Percentiles rank a stretch among this genome's conserved stretches.
Evolutionary conservation across 768 basidiomycete species (phyloP).

Genomic region (Cystofilobasidium capitatum): DNA sequence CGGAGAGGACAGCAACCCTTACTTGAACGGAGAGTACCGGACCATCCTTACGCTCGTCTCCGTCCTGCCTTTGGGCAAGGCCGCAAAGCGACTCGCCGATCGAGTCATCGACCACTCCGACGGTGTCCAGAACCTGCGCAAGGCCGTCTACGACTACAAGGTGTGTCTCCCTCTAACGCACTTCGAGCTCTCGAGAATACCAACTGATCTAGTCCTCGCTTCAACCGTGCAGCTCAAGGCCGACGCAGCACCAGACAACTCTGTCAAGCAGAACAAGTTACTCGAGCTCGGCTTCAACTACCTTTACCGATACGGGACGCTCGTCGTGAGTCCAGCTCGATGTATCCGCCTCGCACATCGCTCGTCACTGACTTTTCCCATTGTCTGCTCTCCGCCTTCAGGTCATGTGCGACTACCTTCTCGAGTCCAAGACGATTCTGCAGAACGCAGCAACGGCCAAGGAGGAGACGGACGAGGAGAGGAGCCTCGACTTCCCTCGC

Average conservation of each 20-base stretch:
- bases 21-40: slow-evolving; percentile 69
- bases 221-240: slow-evolving; percentile 68
- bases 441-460: not conserved
- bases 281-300: slow-evolving; percentile 77
- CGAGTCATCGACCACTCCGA: slow-evolving; percentile 45
- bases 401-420: slow-evolving; percentile 54
- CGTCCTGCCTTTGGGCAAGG: slow-evolving; percentile 80
- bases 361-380: slow-evolving; percentile 77
- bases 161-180: slow-evolving; percentile 18
- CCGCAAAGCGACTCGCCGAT: slow-evolving; percentile 80
- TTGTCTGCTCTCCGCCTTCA: too few relatives aligned
- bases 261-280: slow-evolving; percentile 64
- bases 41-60: slow-evolving; percentile 88
- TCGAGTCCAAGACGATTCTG: slow-evolving; percentile 2
- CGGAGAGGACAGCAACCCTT: slow-evolving; percentile 15
- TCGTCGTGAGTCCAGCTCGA: not conserved
- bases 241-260: slow-evolving; percentile 70
- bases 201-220: slow-evolving; percentile 54
- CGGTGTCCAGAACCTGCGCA: slow-evolving; percentile 92
- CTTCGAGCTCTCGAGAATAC: slow-evolving; percentile 72
- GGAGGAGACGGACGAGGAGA: not conserved
- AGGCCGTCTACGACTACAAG: slow-evolving; percentile 84
- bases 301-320: slow-evolving; percentile 47
- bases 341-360: too few relatives aligned
- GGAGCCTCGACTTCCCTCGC: slow-evolving; percentile 49